Conservation (phyloP, 768 basidiomycete species). For the Mrakia hoshinonis region DNA sequence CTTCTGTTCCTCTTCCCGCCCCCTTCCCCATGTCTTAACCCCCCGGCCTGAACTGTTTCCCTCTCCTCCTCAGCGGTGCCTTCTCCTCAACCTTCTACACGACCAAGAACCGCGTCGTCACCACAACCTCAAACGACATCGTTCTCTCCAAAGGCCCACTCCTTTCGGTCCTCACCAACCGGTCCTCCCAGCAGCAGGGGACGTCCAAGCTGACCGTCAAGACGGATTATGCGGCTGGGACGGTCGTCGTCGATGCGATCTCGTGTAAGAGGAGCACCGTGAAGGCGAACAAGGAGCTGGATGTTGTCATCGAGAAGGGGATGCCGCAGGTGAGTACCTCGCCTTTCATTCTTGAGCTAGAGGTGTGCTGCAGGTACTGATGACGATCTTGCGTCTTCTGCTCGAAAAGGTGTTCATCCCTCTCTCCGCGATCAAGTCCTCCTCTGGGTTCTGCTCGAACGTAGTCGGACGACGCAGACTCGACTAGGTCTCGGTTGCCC, state of each 20-base stretch:
- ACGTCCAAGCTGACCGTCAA: neutral
- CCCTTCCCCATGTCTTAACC: too few species aligned
- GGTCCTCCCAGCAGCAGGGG: neutral
- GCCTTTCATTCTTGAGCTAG: neutral
- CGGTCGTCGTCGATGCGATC: slow-evolving; percentile 19
- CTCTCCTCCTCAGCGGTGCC: neutral
- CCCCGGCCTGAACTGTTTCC: too few species aligned
- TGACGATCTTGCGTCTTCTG: neutral
- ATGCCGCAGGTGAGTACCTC: slow-evolving; percentile 10
- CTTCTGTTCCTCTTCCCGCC: too few species aligned
- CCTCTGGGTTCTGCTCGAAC: slow-evolving; percentile 5
- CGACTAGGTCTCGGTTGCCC: neutral
- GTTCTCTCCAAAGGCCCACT: slow-evolving; percentile 22
- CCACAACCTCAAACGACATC: neutral
- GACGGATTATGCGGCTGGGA: neutral
- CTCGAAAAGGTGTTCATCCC: slow-evolving; percentile 16
- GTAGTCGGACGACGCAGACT: neutral
- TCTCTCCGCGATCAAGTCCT: neutral
- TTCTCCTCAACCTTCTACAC: neutral
- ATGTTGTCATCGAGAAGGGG: neutral
- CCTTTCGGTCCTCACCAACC: slow-evolving; percentile 21
- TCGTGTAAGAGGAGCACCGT: slow-evolving; percentile 9
- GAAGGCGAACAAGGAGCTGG: neutral
- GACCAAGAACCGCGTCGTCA: neutral
- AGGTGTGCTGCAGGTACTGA: neutral